phyloP scores from a whole-genome alignment of 2,329 filamentous ascomycete species.

The Aspergillus sp. region DNA sequence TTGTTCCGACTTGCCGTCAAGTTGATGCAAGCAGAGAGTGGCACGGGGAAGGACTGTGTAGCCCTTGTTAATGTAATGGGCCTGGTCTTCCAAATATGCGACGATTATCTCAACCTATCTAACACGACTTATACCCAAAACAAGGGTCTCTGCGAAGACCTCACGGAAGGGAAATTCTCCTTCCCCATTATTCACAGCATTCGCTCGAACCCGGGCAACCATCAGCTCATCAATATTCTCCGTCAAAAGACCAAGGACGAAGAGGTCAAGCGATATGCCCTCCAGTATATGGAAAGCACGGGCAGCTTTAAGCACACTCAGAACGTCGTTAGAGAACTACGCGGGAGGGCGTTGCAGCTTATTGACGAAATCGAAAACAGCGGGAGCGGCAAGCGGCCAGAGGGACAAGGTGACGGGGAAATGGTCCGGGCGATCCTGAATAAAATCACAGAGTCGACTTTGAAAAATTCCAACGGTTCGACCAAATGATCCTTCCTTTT shows the following conservation, averaged over 20 bases:
- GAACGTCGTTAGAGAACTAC: constrained; percentile 63
- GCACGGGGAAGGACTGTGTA: constrained; percentile 42
- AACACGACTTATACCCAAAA: constrained; percentile 73
- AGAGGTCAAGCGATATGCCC: constrained; percentile 87
- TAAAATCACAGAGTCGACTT: constrained; percentile 55
- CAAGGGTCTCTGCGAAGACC: constrained; percentile 91
- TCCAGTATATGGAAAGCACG: constrained; percentile 84
- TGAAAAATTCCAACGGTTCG: constrained; percentile 25
- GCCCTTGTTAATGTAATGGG: constrained; percentile 66
- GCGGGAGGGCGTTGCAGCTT: constrained; percentile 62
- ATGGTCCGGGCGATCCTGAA: constrained; percentile 68
- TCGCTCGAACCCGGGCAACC: constrained; percentile 56
- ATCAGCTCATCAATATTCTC: constrained; percentile 85
- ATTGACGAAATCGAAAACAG: constrained; percentile 63
- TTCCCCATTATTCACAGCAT: constrained; percentile 96
- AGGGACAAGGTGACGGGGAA: constrained; percentile 55
- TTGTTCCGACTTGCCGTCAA: constrained; percentile 48
- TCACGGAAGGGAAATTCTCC: constrained; percentile 96
- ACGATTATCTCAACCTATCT: constrained; percentile 87
- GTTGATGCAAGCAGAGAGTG: constrained; percentile 47
- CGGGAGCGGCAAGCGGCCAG: constrained; percentile 17
- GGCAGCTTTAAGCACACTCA: constrained; percentile 87
- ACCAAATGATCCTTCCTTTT: neutral
- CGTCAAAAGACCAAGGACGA: constrained; percentile 85
- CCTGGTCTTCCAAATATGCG: constrained; percentile 49